These are phyloP conservation scores for Atkinsonella texensis DNA, from an alignment of 2,329 filamentous ascomycete genomes.

Conservation along the genomic window DNA sequence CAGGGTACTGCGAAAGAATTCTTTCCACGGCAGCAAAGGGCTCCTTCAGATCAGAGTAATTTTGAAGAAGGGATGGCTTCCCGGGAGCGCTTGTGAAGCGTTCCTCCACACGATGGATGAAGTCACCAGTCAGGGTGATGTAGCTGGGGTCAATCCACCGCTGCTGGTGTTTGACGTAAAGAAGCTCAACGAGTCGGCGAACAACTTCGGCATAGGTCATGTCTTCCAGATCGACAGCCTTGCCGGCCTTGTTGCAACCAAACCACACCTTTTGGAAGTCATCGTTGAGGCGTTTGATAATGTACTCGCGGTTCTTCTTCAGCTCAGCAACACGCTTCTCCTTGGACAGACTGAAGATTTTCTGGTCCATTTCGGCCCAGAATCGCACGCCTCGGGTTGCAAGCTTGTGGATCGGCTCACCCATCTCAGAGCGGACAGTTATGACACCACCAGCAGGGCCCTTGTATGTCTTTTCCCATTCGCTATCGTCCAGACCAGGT, in stretches of 20 bases:
- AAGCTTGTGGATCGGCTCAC: constrained; percentile 97
- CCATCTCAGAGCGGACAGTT: constrained; percentile 97
- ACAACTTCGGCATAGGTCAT: constrained; percentile 92
- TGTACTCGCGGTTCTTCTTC: constrained; percentile 78
- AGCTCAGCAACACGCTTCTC: constrained; percentile 82
- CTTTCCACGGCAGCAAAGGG: constrained; percentile 69
- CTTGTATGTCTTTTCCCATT: constrained; percentile 93
- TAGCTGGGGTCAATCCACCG: constrained; percentile 87
- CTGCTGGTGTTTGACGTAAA: constrained; percentile 82
- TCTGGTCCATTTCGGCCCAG: constrained; percentile 98
- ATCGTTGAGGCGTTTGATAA: constrained; percentile 90
- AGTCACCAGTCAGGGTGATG: constrained; percentile 76
- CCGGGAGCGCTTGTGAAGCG: constrained; percentile 68
- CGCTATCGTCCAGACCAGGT: constrained; percentile 63
- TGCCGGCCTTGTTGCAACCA: constrained; percentile 66
- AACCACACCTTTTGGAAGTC: constrained; percentile 98
- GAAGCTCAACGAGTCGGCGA: constrained; percentile 74
- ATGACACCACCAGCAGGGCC: constrained; percentile 85
- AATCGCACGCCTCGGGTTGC: constrained; percentile 91
- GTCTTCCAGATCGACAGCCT: constrained; percentile 80
- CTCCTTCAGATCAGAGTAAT: constrained; percentile 73
- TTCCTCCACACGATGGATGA: constrained; percentile 93
- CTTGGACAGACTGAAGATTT: constrained; percentile 94
- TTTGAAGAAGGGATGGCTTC: constrained; percentile 75
- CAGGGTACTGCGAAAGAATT: constrained; percentile 73